Evolutionary conservation across 2,329 filamentous ascomycete genomes (phyloP).

Genomic region (Penicillium sp.): DNA sequence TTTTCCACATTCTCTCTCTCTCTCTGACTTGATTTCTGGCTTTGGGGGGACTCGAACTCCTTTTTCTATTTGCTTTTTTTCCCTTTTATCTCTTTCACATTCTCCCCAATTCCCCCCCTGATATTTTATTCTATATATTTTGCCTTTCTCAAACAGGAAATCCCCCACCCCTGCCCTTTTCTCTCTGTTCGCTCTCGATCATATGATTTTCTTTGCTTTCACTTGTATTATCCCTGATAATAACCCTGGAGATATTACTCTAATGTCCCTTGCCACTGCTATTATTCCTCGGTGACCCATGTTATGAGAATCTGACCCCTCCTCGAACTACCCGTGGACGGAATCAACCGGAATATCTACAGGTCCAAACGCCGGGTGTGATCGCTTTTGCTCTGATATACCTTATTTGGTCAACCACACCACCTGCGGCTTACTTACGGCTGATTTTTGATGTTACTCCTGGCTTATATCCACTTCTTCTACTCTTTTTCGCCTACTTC

Average conservation of each 20-base stretch:
- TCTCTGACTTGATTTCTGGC: slow-evolving; percentile 5
- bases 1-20: slow-evolving; percentile 4
- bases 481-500: neutral
- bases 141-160: slow-evolving; percentile 7
- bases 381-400: slow-evolving; percentile 6
- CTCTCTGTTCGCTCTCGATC: neutral
- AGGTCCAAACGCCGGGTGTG: neutral
- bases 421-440: slow-evolving; percentile 8
- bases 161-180: neutral
- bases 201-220: slow-evolving; percentile 1
- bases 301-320: slow-evolving; percentile 21
- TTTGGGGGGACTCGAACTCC: neutral
- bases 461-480: slow-evolving; percentile 5
- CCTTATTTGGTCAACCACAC: slow-evolving; percentile 2
- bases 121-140: neutral
- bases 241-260: neutral
- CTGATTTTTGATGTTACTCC: neutral
- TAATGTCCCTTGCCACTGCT: slow-evolving; percentile 3
- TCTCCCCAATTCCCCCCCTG: neutral
- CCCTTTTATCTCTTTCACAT: neutral
- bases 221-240: neutral
- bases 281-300: slow-evolving; percentile 6
- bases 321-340: neutral
- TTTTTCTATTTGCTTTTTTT: neutral
- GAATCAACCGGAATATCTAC: slow-evolving; percentile 1